Conservation (phyloP, 192 early-diverging fungal species). For the Umbelopsis isabellina region DNA sequence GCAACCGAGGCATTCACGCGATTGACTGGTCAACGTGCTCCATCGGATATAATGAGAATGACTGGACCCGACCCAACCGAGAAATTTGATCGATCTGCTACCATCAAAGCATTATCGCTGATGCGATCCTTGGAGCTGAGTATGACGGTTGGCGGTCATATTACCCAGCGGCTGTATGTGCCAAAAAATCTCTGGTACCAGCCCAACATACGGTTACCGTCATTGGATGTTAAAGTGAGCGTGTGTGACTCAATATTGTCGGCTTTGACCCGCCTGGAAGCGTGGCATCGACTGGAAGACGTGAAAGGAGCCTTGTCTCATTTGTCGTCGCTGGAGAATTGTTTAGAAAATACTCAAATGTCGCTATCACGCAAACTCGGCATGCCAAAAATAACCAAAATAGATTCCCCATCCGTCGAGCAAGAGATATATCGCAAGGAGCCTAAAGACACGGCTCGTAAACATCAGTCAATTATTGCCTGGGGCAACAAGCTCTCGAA, state of each 20-base stretch:
- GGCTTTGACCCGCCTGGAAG: slow-evolving; percentile 32
- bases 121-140: slow-evolving; percentile 35
- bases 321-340: slow-evolving; percentile 7
- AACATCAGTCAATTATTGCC: slow-evolving; percentile 32
- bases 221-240: slow-evolving; percentile 34
- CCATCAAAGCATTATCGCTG: slow-evolving; percentile 12
- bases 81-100: slow-evolving; percentile 5
- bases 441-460: not conserved
- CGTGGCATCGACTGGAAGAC: slow-evolving; percentile 34
- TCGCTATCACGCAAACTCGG: slow-evolving; percentile 28
- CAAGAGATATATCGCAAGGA: slow-evolving; percentile 14
- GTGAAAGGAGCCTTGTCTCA: slow-evolving; percentile 10
- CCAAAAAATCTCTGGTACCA: slow-evolving; percentile 41
- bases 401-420: not conserved
- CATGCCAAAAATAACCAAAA: not conserved
- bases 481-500: slow-evolving; percentile 45
- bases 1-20: not conserved
- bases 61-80: not conserved
- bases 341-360: slow-evolving; percentile 15
- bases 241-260: slow-evolving; percentile 27
- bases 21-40: slow-evolving; percentile 11
- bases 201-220: slow-evolving; percentile 28
- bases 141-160: slow-evolving; percentile 31
- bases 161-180: slow-evolving; percentile 36
- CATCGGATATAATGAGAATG: not conserved